Evolutionary conservation across 306 rosid genomes (phyloP).

Genomic region (Quercus bicolor): DNA sequence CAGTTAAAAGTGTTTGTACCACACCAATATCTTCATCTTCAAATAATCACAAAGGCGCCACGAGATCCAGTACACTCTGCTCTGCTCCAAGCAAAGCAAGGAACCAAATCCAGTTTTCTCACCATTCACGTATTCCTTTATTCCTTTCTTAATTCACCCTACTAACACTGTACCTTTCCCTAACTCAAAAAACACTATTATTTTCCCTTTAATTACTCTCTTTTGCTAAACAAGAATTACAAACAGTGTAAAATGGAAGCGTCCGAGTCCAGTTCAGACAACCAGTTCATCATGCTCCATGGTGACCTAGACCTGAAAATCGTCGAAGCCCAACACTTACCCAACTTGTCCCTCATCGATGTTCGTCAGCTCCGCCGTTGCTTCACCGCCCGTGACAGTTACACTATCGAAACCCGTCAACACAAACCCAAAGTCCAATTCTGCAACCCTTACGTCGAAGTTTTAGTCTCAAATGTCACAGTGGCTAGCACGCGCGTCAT

Average conservation of each 20-base stretch:
- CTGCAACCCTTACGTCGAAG: constrained; percentile 81
- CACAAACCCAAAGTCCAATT: constrained; percentile 1
- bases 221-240: too few relatives aligned
- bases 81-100: too few relatives aligned
- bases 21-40: too few relatives aligned
- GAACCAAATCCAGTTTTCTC: too few relatives aligned
- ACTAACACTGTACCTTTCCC: too few relatives aligned
- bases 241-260: constrained; percentile 41
- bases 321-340: constrained; percentile 52
- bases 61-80: too few relatives aligned
- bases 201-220: too few relatives aligned
- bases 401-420: constrained; percentile 3
- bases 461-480: constrained; percentile 68
- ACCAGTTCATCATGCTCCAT: constrained; percentile 45
- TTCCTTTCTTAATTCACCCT: too few relatives aligned
- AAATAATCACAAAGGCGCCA: too few relatives aligned
- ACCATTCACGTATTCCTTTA: too few relatives aligned
- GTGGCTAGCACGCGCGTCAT: constrained; percentile 91
- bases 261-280: constrained; percentile 24
- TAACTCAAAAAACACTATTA: too few relatives aligned
- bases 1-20: too few relatives aligned
- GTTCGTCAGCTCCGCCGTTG: constrained; percentile 77
- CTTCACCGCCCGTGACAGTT: constrained; percentile 65
- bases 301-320: constrained; percentile 76
- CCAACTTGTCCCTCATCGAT: constrained; percentile 66